These are phyloP conservation scores for Rubia peregrina DNA, from an alignment of 305 asterid species.

Conservation along the genomic window DNA sequence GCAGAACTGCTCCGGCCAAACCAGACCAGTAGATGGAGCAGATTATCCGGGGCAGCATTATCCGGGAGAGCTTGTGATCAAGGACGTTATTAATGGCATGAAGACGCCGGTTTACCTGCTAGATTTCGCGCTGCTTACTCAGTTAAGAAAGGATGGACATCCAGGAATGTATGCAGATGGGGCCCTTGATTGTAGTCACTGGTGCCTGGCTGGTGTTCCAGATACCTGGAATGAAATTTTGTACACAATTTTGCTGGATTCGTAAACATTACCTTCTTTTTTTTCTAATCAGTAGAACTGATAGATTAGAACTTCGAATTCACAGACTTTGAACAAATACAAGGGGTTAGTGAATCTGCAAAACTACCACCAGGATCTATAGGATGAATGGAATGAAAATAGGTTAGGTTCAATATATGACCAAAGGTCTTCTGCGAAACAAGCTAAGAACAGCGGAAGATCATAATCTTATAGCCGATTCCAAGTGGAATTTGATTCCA, in stretches of 20 bases:
- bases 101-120: slow-evolving; percentile 43
- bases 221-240: slow-evolving; percentile 75
- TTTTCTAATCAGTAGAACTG: not conserved
- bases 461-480: slow-evolving; percentile 2
- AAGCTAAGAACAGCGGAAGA: slow-evolving; percentile 1
- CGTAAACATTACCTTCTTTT: not conserved
- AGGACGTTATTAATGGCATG: slow-evolving; percentile 42
- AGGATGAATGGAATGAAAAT: not conserved
- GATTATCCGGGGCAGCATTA: slow-evolving; percentile 45
- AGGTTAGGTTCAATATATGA: not conserved
- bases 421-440: not conserved
- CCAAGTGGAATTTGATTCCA: slow-evolving; percentile 7
- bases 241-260: slow-evolving; percentile 31
- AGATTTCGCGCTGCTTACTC: slow-evolving; percentile 54
- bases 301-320: not conserved
- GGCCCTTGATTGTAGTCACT: slow-evolving; percentile 55
- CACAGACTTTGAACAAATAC: not conserved
- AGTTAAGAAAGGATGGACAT: slow-evolving; percentile 67
- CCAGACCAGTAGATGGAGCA: slow-evolving; percentile 40
- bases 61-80: slow-evolving; percentile 50
- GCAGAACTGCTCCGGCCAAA: slow-evolving; percentile 45
- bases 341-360: not conserved
- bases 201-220: slow-evolving; percentile 76
- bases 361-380: not conserved
- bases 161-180: slow-evolving; percentile 40